phyloP scores from a whole-genome alignment of 2,329 filamentous ascomycete genomes.

The Paraconiothyrium brasiliense region DNA sequence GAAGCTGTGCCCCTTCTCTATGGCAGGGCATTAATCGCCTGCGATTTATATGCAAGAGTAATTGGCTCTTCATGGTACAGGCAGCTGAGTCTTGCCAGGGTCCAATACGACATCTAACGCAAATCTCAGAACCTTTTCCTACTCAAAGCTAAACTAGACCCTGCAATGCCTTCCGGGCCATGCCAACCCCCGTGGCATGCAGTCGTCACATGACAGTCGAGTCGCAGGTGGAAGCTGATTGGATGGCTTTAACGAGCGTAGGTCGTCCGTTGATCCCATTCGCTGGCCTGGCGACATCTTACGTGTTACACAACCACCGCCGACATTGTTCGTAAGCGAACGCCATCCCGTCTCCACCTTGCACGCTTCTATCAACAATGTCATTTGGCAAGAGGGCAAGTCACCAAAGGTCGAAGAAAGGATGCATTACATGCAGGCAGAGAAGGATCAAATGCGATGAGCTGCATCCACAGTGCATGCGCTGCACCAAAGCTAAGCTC shows the following conservation, averaged over 20 bases:
- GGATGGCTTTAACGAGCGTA: neutral
- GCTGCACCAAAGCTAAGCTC: constrained; percentile 17
- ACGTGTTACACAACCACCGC: neutral
- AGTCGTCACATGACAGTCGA: neutral
- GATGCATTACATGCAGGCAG: constrained; percentile 22
- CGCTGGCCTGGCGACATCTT: neutral
- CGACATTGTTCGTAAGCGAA: neutral
- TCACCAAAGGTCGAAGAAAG: constrained; percentile 16
- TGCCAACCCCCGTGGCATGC: neutral
- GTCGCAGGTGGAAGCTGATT: neutral
- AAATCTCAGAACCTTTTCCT: neutral
- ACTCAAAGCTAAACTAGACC: neutral
- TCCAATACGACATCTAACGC: neutral
- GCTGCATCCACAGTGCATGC: constrained; percentile 15
- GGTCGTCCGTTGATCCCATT: neutral
- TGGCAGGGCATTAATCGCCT: neutral
- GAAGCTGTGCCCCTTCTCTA: neutral
- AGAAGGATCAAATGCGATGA: constrained; percentile 24
- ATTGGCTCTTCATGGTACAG: neutral
- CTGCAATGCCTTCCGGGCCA: neutral
- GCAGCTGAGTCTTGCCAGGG: neutral
- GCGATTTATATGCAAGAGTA: neutral
- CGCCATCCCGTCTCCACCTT: neutral
- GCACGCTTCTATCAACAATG: neutral
- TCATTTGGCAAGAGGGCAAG: constrained; percentile 5